Evolutionary conservation across 257 asterid genomes (phyloP).

Genomic region (Dorcoceras hygrometricum): DNA sequence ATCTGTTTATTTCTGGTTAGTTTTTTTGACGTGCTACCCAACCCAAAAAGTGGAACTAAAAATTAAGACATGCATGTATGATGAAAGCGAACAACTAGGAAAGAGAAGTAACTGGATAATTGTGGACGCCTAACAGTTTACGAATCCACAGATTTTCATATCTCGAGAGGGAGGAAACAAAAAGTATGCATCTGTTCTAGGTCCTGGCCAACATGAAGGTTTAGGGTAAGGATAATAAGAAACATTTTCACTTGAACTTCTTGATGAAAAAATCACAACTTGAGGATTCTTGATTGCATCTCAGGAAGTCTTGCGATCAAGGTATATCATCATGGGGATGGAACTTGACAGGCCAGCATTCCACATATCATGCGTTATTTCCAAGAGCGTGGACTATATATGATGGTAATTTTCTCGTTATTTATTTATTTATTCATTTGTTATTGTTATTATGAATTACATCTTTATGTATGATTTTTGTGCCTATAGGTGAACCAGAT

Average conservation of each 20-base stretch:
- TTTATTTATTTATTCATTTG: neutral
- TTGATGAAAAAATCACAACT: neutral
- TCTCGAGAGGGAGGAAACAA: conserved; percentile 97
- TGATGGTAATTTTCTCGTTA: conserved; percentile 54
- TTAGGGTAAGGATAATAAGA: conserved; percentile 62
- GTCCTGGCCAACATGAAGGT: conserved; percentile 88
- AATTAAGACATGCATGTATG: too few relatives aligned
- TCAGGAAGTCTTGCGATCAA: conserved; percentile 78
- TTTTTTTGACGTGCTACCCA: too few relatives aligned
- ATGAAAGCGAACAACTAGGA: too few relatives aligned
- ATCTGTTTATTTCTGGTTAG: too few relatives aligned
- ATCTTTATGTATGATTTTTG: conserved; percentile 16
- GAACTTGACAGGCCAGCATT: conserved; percentile 93
- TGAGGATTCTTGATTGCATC: neutral
- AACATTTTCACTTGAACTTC: neutral
- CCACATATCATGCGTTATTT: conserved; percentile 95
- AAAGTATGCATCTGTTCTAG: conserved; percentile 80
- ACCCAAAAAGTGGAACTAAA: too few relatives aligned
- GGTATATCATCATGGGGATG: conserved; percentile 99
- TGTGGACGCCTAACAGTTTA: conserved; percentile 17
- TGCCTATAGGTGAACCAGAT: conserved; percentile 89
- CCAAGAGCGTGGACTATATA: conserved; percentile 98
- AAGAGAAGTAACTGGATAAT: too few relatives aligned
- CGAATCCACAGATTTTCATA: conserved; percentile 66
- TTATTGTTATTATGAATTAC: conserved; percentile 19